Evolutionary conservation across 176 grass and related monocot genomes (phyloP).

Genomic region (Dactylis glomerata): DNA sequence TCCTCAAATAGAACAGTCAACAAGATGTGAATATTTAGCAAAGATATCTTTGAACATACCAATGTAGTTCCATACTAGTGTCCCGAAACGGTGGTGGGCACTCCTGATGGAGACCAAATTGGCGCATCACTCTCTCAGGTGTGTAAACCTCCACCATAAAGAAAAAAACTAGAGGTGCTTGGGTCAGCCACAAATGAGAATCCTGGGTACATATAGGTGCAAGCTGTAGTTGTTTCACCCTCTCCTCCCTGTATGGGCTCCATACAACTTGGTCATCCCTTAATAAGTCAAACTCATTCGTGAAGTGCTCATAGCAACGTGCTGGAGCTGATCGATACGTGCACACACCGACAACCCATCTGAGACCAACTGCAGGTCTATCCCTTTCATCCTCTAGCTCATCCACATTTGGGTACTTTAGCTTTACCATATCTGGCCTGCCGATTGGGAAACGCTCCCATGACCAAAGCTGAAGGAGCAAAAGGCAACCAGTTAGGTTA

Average conservation of each 20-base stretch:
- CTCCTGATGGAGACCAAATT: slow-evolving; percentile 36
- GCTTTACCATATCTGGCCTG: slow-evolving; percentile 36
- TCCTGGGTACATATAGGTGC: slow-evolving; percentile 43
- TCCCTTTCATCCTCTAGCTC: slow-evolving; percentile 48
- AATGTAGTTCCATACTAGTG: slow-evolving; percentile 34
- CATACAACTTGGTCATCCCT: slow-evolving; percentile 42
- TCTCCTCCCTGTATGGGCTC: slow-evolving; percentile 34
- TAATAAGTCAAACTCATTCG: slow-evolving; percentile 42
- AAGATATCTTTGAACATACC: not conserved
- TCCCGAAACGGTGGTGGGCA: slow-evolving; percentile 35
- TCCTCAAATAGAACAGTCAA: not conserved
- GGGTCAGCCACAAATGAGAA: slow-evolving; percentile 41
- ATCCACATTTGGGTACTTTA: slow-evolving; percentile 33
- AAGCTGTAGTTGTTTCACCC: slow-evolving; percentile 30
- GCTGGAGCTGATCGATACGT: slow-evolving; percentile 38
- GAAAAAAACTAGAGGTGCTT: slow-evolving; percentile 40
- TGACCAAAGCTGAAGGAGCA: slow-evolving; percentile 45
- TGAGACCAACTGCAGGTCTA: slow-evolving; percentile 38
- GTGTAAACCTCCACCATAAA: slow-evolving; percentile 42
- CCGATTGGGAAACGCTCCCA: slow-evolving; percentile 44
- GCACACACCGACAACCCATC: slow-evolving; percentile 33
- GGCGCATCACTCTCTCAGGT: slow-evolving; percentile 41
- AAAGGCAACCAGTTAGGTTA: slow-evolving; percentile 45
- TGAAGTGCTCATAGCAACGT: slow-evolving; percentile 50
- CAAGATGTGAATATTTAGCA: not conserved